phyloP scores from a whole-genome alignment of 345 rosid species.

The Syzygium aromaticum region DNA sequence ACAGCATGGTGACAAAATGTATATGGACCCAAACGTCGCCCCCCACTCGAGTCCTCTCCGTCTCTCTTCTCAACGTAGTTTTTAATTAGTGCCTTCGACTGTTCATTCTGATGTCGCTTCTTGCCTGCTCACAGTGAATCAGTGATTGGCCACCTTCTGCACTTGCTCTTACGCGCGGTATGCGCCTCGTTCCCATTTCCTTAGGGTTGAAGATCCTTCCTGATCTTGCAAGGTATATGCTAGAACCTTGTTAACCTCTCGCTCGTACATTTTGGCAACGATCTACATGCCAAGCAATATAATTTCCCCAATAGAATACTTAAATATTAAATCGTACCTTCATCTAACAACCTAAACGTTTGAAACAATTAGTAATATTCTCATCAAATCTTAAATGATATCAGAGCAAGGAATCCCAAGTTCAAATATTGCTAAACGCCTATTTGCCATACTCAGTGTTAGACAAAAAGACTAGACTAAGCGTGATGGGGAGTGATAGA shows the following conservation, averaged over 20 bases:
- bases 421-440: no score
- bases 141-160: background rate
- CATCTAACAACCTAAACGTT: no score
- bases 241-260: background rate
- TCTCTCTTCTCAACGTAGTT: background rate
- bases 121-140: background rate
- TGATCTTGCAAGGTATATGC: background rate
- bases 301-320: background rate
- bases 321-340: no score
- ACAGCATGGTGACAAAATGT: background rate
- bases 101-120: background rate
- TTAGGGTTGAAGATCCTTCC: background rate
- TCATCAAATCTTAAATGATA: no score
- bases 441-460: no score
- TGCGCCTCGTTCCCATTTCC: background rate
- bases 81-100: background rate
- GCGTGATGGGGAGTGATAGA: no score
- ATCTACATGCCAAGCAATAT: background rate
- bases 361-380: no score
- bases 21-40: background rate
- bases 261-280: background rate
- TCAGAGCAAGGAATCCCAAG: no score
- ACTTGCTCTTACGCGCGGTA: background rate
- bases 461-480: no score
- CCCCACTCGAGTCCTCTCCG: background rate